Conservation (phyloP, 2,329 filamentous ascomycete genomes). For the Pseudocercospora cruenta region DNA sequence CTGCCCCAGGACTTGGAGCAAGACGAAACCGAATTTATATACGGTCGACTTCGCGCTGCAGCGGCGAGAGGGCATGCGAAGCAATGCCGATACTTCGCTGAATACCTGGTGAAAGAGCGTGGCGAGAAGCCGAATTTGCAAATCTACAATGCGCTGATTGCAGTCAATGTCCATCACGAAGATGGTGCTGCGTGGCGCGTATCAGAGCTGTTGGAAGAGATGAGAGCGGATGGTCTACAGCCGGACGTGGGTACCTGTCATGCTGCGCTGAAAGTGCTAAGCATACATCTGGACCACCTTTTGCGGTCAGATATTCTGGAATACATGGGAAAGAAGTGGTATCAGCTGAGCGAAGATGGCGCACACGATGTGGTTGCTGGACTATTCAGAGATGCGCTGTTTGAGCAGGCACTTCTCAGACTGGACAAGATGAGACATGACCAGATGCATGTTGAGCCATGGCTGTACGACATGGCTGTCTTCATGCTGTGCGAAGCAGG, state of each 20-base stretch:
- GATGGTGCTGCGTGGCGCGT: slow-evolving; percentile 70
- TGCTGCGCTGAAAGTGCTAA: slow-evolving; percentile 71
- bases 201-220: slow-evolving; percentile 69
- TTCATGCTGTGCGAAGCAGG: slow-evolving; percentile 71
- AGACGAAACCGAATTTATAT: slow-evolving; percentile 43
- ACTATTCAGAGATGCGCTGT: slow-evolving; percentile 77
- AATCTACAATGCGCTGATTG: slow-evolving; percentile 75
- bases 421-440: slow-evolving; percentile 68
- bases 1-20: slow-evolving; percentile 11
- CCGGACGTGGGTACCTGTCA: slow-evolving; percentile 71
- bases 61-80: slow-evolving; percentile 44
- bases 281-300: slow-evolving; percentile 83
- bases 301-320: slow-evolving; percentile 71
- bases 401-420: slow-evolving; percentile 75
- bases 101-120: slow-evolving; percentile 62
- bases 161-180: slow-evolving; percentile 66
- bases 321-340: slow-evolving; percentile 76
- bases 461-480: slow-evolving; percentile 79
- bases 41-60: slow-evolving; percentile 53
- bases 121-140: slow-evolving; percentile 59
- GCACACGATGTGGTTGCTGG: slow-evolving; percentile 72
- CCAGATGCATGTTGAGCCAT: slow-evolving; percentile 61
- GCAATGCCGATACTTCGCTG: slow-evolving; percentile 54
- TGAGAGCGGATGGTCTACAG: slow-evolving; percentile 64
- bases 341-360: slow-evolving; percentile 63